These are phyloP conservation scores for Stachybotrys echinatus DNA, from an alignment of 2,329 filamentous ascomycete species.

Conservation along the genomic window DNA sequence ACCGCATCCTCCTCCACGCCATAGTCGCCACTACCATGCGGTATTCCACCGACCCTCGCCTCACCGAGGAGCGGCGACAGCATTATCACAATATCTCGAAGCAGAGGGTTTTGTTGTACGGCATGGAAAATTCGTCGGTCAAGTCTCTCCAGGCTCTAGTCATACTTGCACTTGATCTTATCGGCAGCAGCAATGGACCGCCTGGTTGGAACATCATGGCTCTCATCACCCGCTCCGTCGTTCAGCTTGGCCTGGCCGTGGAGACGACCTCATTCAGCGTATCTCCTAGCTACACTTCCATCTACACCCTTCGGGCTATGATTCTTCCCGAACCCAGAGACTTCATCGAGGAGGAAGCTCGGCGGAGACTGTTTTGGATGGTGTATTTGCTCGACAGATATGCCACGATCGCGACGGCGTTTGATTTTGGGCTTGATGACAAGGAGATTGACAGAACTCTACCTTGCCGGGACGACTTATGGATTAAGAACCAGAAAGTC, in stretches of 20 bases:
- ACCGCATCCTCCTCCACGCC: constrained; percentile 54
- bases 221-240: constrained; percentile 80
- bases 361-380: constrained; percentile 88
- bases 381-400: constrained; percentile 87
- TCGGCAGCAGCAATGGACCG: constrained; percentile 82
- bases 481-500: constrained; percentile 75
- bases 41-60: constrained; percentile 71
- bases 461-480: constrained; percentile 83
- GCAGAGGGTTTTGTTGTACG: constrained; percentile 79
- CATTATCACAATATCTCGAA: constrained; percentile 79
- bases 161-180: constrained; percentile 78
- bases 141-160: constrained; percentile 83
- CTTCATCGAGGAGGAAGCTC: constrained; percentile 85
- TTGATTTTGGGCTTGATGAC: constrained; percentile 85
- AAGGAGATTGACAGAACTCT: constrained; percentile 83
- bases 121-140: constrained; percentile 84
- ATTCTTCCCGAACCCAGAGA: constrained; percentile 76
- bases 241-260: constrained; percentile 80
- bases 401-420: constrained; percentile 84
- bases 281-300: constrained; percentile 74
- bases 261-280: constrained; percentile 76
- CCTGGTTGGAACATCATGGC: constrained; percentile 91
- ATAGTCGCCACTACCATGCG: constrained; percentile 85
- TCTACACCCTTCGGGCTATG: constrained; percentile 83
- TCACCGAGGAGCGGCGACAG: constrained; percentile 67